Evolutionary conservation across 169 alveolate species (phyloP).

Genomic region (Plasmodium gonderi): DNA sequence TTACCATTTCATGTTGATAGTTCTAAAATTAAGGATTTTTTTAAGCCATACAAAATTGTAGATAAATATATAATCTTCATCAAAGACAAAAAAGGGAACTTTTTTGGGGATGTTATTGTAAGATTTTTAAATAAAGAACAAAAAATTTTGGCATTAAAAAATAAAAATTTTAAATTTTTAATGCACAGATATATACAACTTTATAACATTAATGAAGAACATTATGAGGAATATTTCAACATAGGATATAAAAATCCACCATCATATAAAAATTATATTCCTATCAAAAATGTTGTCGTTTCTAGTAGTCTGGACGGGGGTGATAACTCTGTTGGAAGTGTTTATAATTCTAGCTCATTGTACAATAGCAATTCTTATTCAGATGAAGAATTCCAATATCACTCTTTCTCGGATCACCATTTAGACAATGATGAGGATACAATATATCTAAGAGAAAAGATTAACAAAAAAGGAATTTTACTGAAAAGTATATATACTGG

Average conservation of each 20-base stretch:
- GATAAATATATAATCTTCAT: constrained; percentile 63
- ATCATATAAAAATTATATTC: constrained; percentile 71
- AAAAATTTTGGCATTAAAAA: constrained; percentile 55
- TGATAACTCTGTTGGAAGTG: not conserved
- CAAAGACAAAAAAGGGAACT: constrained; percentile 68
- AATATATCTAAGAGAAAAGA: constrained; percentile 17
- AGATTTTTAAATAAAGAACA: constrained; percentile 66
- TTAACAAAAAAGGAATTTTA: constrained; percentile 42
- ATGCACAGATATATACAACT: constrained; percentile 72
- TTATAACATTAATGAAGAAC: constrained; percentile 63
- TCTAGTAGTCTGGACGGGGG: not conserved
- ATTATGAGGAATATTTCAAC: constrained; percentile 71
- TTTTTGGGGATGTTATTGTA: constrained; percentile 71
- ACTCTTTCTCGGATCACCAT: not conserved
- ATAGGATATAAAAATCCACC: constrained; percentile 76
- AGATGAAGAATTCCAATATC: not conserved
- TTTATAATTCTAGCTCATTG: not conserved
- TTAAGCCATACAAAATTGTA: constrained; percentile 55
- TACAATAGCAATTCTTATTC: not conserved
- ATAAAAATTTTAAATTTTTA: constrained; percentile 65
- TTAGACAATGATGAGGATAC: constrained; percentile 45
- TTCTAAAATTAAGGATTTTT: constrained; percentile 28
- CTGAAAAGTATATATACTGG: constrained; percentile 66
- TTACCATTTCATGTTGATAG: constrained; percentile 57
- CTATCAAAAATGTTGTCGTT: constrained; percentile 54